Evolutionary conservation across 805 yeast genomes (phyloP), one percentile per base, ranked within the genome.

Genomic region (Debaryomyces maramus): DNA sequence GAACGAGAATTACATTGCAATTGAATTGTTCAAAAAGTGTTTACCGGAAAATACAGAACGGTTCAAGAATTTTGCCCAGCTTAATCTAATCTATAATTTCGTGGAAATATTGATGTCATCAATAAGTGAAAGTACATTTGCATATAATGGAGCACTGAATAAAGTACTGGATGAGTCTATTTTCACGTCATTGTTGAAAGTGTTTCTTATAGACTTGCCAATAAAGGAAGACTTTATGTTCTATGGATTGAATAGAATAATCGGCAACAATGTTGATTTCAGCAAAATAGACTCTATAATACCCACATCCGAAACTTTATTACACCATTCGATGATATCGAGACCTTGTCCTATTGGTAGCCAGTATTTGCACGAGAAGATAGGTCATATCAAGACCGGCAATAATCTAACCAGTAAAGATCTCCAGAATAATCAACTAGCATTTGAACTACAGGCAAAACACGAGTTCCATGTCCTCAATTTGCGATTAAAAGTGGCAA

Each of bases 71-170:
- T 47, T 61, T 3, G 55, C 65, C 0, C 80, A 80, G 30, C 59
- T 77, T 23, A 75, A 76, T 41, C 63, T 79, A 34, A 68, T 81
- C 5, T 70, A 63, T 47, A 78, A 75, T 50, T 52, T 71, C 10
- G 70, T 81, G n/a, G 83, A 77, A 43, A 74, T 81, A 17, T 53
- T 81, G 34, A 70, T 67, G 11, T 62, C 70, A 29, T 64, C 81
- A 8, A 58, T 76, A 15, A 48, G 61, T 2, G 59, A 52, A 36
- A 48, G 41, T 4, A 58, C 60, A 10, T 70, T 61, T 51, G 61
- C 56, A 5, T 50, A 48, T 29, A 44, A 47, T 32, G 38, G 47
- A 28, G 3, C 23, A 10, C 34, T 22, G 5, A 41, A 41, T 4
- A 44, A 46, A 15, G 48, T 38, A 39, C 53, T 32, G 11, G 40